A percentile compares a stretch with the other conserved stretches of the same genome.
phyloP scores from a whole-genome alignment of 106 monocot genomes.

The Platanthera guangdongensis region DNA sequence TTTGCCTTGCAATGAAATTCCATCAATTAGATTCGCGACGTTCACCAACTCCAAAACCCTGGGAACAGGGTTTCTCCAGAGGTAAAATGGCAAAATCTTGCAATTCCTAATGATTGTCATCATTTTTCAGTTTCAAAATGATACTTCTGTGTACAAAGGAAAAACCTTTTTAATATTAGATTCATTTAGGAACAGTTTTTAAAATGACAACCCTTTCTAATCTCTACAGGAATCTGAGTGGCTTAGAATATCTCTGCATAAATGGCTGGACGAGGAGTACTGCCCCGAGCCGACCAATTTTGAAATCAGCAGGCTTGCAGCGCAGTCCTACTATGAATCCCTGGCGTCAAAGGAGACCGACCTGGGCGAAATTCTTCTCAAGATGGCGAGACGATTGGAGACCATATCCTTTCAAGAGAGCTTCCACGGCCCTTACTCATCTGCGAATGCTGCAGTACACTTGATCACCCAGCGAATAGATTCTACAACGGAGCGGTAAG shows the following conservation, averaged over 20 bases:
- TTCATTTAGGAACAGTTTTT: too few relatives aligned
- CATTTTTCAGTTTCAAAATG: too few relatives aligned
- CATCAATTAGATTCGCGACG: too few relatives aligned
- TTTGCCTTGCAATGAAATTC: too few relatives aligned
- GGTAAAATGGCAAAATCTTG: too few relatives aligned
- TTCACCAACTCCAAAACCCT: too few relatives aligned
- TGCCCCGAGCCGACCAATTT: conserved; percentile 80
- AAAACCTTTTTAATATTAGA: too few relatives aligned
- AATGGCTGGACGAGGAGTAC: conserved; percentile 89
- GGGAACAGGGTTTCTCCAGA: too few relatives aligned
- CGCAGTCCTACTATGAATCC: conserved; percentile 73
- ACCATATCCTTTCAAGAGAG: conserved; percentile 73
- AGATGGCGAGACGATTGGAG: conserved; percentile 58
- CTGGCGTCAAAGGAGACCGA: conserved; percentile 45
- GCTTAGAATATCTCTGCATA: conserved; percentile 69
- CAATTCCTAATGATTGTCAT: too few relatives aligned
- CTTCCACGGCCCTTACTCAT: conserved; percentile 85
- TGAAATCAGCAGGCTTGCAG: conserved; percentile 84
- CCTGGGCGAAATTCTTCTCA: conserved; percentile 68
- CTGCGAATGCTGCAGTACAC: conserved; percentile 81
- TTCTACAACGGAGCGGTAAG: conserved; percentile 10
- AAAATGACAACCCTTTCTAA: too few relatives aligned
- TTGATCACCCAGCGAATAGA: conserved; percentile 54
- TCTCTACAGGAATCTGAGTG: conserved; percentile 79
- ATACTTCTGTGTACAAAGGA: too few relatives aligned